Evolutionary conservation across 2,329 filamentous ascomycete genomes (phyloP).

Genomic region (Scorias spongiosa): DNA sequence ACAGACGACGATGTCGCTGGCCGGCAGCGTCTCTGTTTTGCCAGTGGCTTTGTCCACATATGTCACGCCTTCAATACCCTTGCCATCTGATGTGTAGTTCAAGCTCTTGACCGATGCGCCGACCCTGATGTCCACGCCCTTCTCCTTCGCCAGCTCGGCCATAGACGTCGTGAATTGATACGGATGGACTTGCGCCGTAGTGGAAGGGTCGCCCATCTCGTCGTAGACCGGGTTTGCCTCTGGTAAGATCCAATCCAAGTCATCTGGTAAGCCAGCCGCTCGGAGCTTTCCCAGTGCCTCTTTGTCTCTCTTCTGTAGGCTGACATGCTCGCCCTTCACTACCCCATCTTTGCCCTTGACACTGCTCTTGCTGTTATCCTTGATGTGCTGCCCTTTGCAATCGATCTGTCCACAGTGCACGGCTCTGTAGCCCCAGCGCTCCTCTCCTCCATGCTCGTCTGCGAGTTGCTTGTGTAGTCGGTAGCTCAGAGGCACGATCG

Average conservation of each 20-base stretch:
- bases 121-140: constrained; percentile 43
- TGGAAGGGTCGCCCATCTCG: constrained; percentile 64
- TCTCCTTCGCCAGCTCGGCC: constrained; percentile 54
- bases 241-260: constrained; percentile 71
- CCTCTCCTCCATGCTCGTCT: constrained; percentile 62
- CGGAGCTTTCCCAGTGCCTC: constrained; percentile 36
- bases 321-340: constrained; percentile 26
- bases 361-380: constrained; percentile 10
- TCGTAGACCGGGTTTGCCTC: constrained; percentile 55
- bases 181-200: constrained; percentile 89
- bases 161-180: constrained; percentile 80
- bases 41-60: constrained; percentile 41
- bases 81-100: constrained; percentile 30
- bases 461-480: constrained; percentile 69
- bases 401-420: constrained; percentile 58
- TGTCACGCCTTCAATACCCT: constrained; percentile 45
- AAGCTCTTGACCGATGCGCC: constrained; percentile 54
- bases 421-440: constrained; percentile 73
- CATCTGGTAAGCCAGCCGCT: constrained; percentile 51
- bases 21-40: constrained; percentile 32
- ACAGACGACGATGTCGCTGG: constrained; percentile 43
- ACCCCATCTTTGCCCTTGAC: constrained; percentile 14
- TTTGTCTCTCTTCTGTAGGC: constrained; percentile 39
- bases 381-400: constrained; percentile 8
- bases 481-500: constrained; percentile 75